Evolutionary conservation across 805 yeast species (phyloP), one percentile per base, ranked within the genome.

Genomic region (Clavispora phyllophila): DNA sequence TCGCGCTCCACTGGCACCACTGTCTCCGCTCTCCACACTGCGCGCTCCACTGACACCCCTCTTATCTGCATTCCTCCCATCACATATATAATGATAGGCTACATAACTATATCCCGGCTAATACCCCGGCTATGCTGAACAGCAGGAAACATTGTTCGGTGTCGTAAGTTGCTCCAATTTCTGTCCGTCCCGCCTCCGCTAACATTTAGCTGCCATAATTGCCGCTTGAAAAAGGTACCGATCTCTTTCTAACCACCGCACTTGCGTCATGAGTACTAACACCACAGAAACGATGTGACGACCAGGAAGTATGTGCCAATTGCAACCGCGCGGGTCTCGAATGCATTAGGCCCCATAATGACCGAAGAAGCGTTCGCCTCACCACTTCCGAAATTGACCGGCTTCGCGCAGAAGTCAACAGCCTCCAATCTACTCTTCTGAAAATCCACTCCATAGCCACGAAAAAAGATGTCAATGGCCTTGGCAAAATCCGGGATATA

Each of bases 161-260:
- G 15, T 44, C 50, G 47, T 51, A 46, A 29, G 55, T 46, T 17
- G 3, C 22, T 29, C 31, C 5, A 13, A 14, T 1, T 3, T 4
- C 5, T n/a, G 19, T 18, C 5, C 19, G 19, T n/a, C 14, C n/a
- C 24, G 9, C 31, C 23, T 8, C 37, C 32, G 20, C 44, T 41
- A 37, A 41, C 26, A 17, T 13, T 13, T 9, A 48, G 54, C 19
- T 51, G 54, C 26, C 29, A 25, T 12, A 48, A 44, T 36, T 50
- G 56, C 35, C 47, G 54, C n/a, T 14, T 32, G 13, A 41, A 40
- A 22, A 51, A 50, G 43, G 52, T 50, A 43, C 14, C 45, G 43
- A 3, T 14, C 31, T 23, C 22, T 19, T 6, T 25, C n/a, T n/a
- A n/a, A 5, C 24, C 18, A 3, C 6, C 25, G n/a, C 19, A 17